Conservation (phyloP, 1,284 basidiomycete genomes). For the Marasmius tenuissimus region DNA sequence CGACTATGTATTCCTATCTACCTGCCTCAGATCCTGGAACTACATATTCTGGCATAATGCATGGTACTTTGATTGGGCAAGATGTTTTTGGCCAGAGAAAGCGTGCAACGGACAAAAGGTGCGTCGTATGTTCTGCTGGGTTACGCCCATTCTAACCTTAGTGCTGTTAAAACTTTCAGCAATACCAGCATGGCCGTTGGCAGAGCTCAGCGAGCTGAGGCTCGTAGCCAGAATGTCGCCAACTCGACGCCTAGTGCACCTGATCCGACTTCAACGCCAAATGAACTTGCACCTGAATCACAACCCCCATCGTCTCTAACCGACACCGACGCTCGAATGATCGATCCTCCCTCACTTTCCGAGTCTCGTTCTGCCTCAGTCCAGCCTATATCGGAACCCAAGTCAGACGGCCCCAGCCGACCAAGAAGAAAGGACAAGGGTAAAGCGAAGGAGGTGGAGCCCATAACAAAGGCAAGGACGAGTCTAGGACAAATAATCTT, state of each 20-base stretch:
- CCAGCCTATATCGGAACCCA: slow-evolving; percentile 43
- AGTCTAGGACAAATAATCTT: slow-evolving; percentile 50
- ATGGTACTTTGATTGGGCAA: slow-evolving; percentile 58
- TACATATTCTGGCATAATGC: slow-evolving; percentile 72
- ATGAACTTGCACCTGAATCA: slow-evolving; percentile 37
- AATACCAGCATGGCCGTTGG: slow-evolving; percentile 49
- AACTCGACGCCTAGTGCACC: slow-evolving; percentile 23
- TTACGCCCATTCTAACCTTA: slow-evolving; percentile 11
- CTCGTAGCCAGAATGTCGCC: slow-evolving; percentile 59
- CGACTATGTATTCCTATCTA: slow-evolving; percentile 67
- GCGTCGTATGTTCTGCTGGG: slow-evolving; percentile 34
- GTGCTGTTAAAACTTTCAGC: no score
- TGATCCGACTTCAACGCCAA: slow-evolving; percentile 35
- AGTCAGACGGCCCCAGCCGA: slow-evolving; percentile 20
- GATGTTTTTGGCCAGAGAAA: slow-evolving; percentile 68
- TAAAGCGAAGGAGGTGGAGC: slow-evolving; percentile 59
- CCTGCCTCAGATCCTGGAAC: slow-evolving; percentile 79
- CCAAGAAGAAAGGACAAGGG: slow-evolving; percentile 60
- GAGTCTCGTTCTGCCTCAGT: slow-evolving; percentile 65
- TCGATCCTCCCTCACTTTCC: slow-evolving; percentile 30
- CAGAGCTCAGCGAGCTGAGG: slow-evolving; percentile 73
- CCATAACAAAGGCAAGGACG: slow-evolving; percentile 63
- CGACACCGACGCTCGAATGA: slow-evolving; percentile 47
- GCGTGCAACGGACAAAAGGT: slow-evolving; percentile 75
- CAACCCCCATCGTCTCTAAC: slow-evolving; percentile 39